Evolutionary conservation across 2,329 filamentous ascomycete species (phyloP).

Genomic region (Colletotrichum destructivum): DNA sequence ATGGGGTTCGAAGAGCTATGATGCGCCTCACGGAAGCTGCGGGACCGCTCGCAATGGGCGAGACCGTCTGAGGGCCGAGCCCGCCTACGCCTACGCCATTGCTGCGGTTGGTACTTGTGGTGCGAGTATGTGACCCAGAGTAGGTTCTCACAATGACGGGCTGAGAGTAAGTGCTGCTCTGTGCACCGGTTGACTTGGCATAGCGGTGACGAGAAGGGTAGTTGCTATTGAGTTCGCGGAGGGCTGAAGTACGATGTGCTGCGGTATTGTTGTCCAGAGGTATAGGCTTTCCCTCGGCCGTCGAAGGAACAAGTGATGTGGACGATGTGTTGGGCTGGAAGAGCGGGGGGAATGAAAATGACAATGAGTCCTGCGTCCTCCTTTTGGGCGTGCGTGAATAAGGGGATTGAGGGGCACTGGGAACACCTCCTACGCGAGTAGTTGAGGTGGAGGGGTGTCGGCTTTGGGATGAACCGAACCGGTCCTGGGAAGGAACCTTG

Average conservation of each 20-base stretch:
- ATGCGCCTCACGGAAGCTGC: slow-evolving; percentile 44
- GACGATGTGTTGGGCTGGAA: slow-evolving; percentile 66
- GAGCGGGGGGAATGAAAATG: slow-evolving; percentile 64
- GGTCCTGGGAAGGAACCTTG: slow-evolving; percentile 27
- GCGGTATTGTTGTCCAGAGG: slow-evolving; percentile 70
- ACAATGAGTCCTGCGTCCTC: slow-evolving; percentile 53
- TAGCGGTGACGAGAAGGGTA: slow-evolving; percentile 71
- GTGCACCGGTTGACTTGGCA: slow-evolving; percentile 69
- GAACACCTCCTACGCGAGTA: slow-evolving; percentile 17
- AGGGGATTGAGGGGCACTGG: slow-evolving; percentile 35
- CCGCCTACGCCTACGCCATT: slow-evolving; percentile 25
- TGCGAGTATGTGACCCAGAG: slow-evolving; percentile 61
- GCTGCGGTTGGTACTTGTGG: slow-evolving; percentile 48
- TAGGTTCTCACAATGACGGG: slow-evolving; percentile 78
- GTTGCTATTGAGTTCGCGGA: slow-evolving; percentile 72
- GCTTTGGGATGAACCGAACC: slow-evolving; percentile 29
- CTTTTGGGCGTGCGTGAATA: slow-evolving; percentile 38
- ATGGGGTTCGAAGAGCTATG: slow-evolving; percentile 45
- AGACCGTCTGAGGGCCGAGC: slow-evolving; percentile 17
- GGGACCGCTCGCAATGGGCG: slow-evolving; percentile 37
- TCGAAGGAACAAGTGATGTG: slow-evolving; percentile 67
- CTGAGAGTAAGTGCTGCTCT: slow-evolving; percentile 73
- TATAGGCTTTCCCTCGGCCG: slow-evolving; percentile 69
- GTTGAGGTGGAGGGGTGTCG: slow-evolving; percentile 10
- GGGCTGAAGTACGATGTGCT: slow-evolving; percentile 70